Conservation (phyloP, 139 green algal species). For the Chlamydomonas sphaeroides region DNA sequence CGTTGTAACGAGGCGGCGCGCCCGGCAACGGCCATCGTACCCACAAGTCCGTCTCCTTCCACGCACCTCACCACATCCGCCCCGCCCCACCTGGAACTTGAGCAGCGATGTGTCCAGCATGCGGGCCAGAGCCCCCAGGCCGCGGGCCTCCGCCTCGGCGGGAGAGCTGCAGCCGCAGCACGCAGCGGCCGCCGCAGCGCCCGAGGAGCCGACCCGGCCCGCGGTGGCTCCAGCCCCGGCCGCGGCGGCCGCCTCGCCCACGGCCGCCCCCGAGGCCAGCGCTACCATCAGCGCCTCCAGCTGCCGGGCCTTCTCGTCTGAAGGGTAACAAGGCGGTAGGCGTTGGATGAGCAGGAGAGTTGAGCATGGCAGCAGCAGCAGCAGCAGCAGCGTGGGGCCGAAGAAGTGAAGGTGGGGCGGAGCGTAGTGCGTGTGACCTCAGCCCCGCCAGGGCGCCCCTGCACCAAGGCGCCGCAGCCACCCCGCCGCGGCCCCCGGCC, state of each 20-base stretch:
- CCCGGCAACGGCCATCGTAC: no score
- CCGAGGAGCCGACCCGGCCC: background rate
- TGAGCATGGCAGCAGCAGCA: no score
- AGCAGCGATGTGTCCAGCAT: constrained; percentile 58
- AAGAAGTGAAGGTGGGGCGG: no score
- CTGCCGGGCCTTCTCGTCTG: constrained; percentile 39
- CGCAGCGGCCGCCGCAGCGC: background rate
- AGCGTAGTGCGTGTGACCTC: no score
- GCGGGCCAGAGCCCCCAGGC: background rate
- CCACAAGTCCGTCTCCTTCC: no score
- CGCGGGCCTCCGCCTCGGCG: background rate
- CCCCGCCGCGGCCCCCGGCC: no score
- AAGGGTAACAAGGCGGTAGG: no score
- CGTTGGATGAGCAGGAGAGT: no score
- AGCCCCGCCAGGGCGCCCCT: no score
- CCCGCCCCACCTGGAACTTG: constrained; percentile 45
- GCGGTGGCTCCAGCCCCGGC: background rate
- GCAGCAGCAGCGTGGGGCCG: no score
- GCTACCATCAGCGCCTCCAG: constrained; percentile 55
- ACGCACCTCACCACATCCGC: background rate
- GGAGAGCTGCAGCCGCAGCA: background rate
- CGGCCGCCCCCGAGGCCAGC: constrained; percentile 3
- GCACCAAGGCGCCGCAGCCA: no score
- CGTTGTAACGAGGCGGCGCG: no score
- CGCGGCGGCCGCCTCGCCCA: background rate